Conservation (phyloP, 208 protist genomes). For the Giardia duodenalis region DNA sequence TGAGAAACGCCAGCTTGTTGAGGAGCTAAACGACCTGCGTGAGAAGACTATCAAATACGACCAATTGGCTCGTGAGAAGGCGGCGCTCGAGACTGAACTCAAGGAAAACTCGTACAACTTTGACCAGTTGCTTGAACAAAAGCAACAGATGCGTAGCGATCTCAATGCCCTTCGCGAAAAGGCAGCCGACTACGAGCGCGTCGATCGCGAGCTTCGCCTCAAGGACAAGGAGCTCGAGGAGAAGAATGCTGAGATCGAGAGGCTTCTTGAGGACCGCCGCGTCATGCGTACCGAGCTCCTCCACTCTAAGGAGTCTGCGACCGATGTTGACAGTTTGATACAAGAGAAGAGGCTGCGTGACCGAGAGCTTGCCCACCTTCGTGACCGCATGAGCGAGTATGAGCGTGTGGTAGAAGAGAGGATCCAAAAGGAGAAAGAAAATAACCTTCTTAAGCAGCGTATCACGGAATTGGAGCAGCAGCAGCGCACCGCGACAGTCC, state of each 20-base stretch:
- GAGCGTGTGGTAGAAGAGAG: not conserved
- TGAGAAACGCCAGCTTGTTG: not conserved
- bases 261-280: not conserved
- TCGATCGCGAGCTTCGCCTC: not conserved
- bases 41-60: not conserved
- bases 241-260: not conserved
- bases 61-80: not conserved
- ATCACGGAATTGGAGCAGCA: not conserved
- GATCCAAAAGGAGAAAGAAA: not conserved
- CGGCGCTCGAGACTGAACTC: not conserved
- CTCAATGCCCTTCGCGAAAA: not conserved
- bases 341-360: not conserved
- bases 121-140: not conserved
- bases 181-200: not conserved
- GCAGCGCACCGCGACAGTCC: not conserved
- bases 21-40: not conserved
- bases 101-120: not conserved
- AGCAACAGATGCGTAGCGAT: not conserved
- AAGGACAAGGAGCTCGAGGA: not conserved
- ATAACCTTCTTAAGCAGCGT: not conserved
- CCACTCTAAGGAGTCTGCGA: not conserved
- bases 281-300: not conserved
- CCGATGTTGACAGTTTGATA: not conserved
- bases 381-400: not conserved
- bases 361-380: not conserved